A percentile compares a stretch with the other conserved stretches of the same genome.
These are phyloP conservation scores for Pseudogymnoascus sp. DNA, from an alignment of 2,329 filamentous ascomycete species.

Conservation along the genomic window DNA sequence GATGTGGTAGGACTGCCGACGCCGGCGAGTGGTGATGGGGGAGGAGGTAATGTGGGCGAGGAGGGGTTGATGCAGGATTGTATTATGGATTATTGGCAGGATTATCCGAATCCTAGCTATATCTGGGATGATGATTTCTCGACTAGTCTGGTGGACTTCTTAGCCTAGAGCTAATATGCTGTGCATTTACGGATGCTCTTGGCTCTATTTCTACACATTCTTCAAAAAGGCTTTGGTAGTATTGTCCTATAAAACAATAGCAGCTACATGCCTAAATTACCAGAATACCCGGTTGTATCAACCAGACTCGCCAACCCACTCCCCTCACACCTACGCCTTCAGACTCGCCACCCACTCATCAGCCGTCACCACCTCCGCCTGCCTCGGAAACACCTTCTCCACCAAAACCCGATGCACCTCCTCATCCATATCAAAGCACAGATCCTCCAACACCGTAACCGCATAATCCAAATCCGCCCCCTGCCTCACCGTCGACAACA, in stretches of 20 bases:
- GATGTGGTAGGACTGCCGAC: not conserved
- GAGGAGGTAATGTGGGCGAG: not conserved
- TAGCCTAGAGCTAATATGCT: not conserved
- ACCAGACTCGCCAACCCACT: not conserved
- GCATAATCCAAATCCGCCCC: slow-evolving; percentile 31
- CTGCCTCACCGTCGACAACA: slow-evolving; percentile 31
- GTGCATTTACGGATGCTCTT: not conserved
- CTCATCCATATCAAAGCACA: slow-evolving; percentile 29
- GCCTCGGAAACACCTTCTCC: slow-evolving; percentile 28
- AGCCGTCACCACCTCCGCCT: slow-evolving; percentile 23
- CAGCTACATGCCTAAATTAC: too few relatives aligned
- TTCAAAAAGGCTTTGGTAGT: too few relatives aligned
- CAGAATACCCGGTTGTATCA: too few relatives aligned
- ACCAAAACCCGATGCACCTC: slow-evolving; percentile 30
- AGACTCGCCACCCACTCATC: slow-evolving; percentile 24
- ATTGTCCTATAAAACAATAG: not conserved
- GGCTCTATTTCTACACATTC: too few relatives aligned
- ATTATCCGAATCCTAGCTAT: not conserved
- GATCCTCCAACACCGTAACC: slow-evolving; percentile 29
- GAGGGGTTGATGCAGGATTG: not conserved
- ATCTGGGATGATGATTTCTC: slow-evolving; percentile 2
- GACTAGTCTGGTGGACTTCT: not conserved
- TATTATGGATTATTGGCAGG: slow-evolving; percentile 3
- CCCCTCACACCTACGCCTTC: not conserved
- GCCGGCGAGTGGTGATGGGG: not conserved